A percentile compares a stretch with the other conserved stretches of the same genome.
phyloP scores from a whole-genome alignment of 2,329 filamentous ascomycete genomes.

The Helminthosporium solani region DNA sequence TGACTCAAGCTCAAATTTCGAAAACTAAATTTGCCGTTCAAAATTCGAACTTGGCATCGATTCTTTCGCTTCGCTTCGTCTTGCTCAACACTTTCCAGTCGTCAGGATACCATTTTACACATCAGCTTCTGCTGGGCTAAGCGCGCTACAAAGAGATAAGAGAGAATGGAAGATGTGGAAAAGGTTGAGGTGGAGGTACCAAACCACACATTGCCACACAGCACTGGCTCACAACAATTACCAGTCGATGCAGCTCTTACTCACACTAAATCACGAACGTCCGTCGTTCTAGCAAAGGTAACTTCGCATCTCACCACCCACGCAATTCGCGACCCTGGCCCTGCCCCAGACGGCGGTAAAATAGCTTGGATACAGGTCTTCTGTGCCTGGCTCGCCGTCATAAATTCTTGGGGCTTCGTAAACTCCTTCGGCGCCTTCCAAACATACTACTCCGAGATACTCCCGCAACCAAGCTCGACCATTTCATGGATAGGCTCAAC shows the following conservation, averaged over 20 bases:
- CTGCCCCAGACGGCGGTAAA: constrained; percentile 48
- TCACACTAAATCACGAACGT: constrained; percentile 16
- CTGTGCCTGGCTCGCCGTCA: constrained; percentile 32
- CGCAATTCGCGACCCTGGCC: constrained; percentile 29
- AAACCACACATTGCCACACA: constrained; percentile 5
- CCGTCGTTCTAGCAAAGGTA: constrained; percentile 25
- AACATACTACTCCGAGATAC: constrained; percentile 22
- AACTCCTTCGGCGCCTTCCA: constrained; percentile 33
- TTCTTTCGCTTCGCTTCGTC: too few relatives aligned
- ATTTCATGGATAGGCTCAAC: constrained; percentile 54
- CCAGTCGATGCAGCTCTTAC: constrained; percentile 10
- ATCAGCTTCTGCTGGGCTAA: too few relatives aligned
- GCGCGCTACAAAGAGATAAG: not conserved
- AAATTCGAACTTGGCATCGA: too few relatives aligned
- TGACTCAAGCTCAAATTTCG: too few relatives aligned
- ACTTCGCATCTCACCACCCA: constrained; percentile 39
- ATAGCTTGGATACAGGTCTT: constrained; percentile 35
- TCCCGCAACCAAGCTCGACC: constrained; percentile 37
- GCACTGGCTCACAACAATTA: constrained; percentile 5
- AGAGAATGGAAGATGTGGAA: constrained; percentile 9
- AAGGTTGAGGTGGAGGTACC: constrained; percentile 13
- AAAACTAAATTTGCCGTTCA: too few relatives aligned
- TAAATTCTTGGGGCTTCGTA: constrained; percentile 35
- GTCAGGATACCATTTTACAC: too few relatives aligned
- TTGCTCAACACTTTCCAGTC: too few relatives aligned